Evolutionary conservation across 2,329 filamentous ascomycete genomes (phyloP).

Genomic region (Neocatenulostroma microsporum): DNA sequence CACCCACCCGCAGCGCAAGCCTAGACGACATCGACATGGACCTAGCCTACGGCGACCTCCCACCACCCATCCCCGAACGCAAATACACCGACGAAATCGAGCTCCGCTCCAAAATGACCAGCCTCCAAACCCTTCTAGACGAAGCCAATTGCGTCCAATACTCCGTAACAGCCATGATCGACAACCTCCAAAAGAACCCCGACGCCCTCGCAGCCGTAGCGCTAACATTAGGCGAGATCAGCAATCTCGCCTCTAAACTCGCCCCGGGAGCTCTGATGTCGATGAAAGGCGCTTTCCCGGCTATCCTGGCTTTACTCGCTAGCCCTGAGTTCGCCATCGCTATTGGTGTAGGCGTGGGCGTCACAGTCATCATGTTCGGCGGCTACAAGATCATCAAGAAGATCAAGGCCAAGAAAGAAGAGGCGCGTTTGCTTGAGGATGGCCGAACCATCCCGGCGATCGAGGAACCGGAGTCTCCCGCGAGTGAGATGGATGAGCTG

Average conservation of each 20-base stretch:
- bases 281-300: slow-evolving; percentile 74
- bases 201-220: slow-evolving; percentile 92
- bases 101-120: slow-evolving; percentile 60
- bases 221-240: slow-evolving; percentile 84
- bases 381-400: slow-evolving; percentile 97
- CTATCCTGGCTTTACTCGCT: slow-evolving; percentile 75
- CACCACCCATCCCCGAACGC: slow-evolving; percentile 54
- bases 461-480: slow-evolving; percentile 11
- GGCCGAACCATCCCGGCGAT: slow-evolving; percentile 3
- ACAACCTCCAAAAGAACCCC: slow-evolving; percentile 70
- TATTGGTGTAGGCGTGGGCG: slow-evolving; percentile 76
- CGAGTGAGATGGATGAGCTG: slow-evolving; percentile 47
- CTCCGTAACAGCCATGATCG: slow-evolving; percentile 72
- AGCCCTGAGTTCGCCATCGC: slow-evolving; percentile 94
- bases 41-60: slow-evolving; percentile 79
- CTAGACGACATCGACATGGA: slow-evolving; percentile 69
- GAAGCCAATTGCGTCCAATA: slow-evolving; percentile 86
- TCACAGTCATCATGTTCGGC: slow-evolving; percentile 93
- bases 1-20: slow-evolving; percentile 31
- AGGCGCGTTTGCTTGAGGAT: slow-evolving; percentile 21
- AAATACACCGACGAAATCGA: slow-evolving; percentile 47
- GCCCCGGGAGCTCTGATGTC: slow-evolving; percentile 68
- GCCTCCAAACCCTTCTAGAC: slow-evolving; percentile 68
- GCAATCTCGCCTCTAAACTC: slow-evolving; percentile 71
- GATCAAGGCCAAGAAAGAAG: slow-evolving; percentile 48